Evolutionary conservation across 768 basidiomycete species (phyloP), one percentile per base, ranked within the genome.

Genomic region (Suillus spraguei): DNA sequence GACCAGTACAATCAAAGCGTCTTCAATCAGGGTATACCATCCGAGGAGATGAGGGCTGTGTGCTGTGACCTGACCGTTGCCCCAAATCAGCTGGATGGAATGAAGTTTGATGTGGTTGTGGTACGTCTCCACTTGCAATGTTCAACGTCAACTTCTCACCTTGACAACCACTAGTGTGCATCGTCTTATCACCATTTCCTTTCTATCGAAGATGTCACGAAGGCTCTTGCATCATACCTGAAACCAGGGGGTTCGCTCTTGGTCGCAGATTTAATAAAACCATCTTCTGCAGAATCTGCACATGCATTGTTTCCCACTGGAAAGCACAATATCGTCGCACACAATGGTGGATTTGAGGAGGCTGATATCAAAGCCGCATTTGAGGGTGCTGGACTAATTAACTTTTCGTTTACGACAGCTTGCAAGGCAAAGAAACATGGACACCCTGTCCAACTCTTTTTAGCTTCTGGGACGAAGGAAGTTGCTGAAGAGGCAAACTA

Each of bases 121-220:
- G n/a, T n/a, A n/a, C n/a, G n/a, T n/a, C n/a, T n/a, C n/a, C n/a
- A n/a, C n/a, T n/a, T n/a, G n/a, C n/a, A n/a, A n/a, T n/a, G n/a
- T n/a, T n/a, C n/a, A n/a, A n/a, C n/a, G n/a, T n/a, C n/a, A n/a
- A n/a, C n/a, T n/a, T n/a, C n/a, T n/a, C n/a, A n/a, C n/a, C n/a
- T n/a, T n/a, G n/a, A n/a, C n/a, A n/a, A n/a, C n/a, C 10, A 10
- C 5, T 64, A 92, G 90, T 92, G 90, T 67, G 78, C 82, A 10
- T 75, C 78, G 33, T 78, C 89, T 2, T 90, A 88, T 68, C 89
- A 90, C 65, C 89, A 90, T 70, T 80, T 90, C 60, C 60, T 74
- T 6, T 81, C 81, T 33, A 80, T 86, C 66, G 74, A 77, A 9
- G 72, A 74, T 13, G 82, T 82, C 35, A 91, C 90, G 8, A 75